Evolutionary conservation across 345 rosid species (phyloP).

Genomic region (Aquilaria yunnanensis): DNA sequence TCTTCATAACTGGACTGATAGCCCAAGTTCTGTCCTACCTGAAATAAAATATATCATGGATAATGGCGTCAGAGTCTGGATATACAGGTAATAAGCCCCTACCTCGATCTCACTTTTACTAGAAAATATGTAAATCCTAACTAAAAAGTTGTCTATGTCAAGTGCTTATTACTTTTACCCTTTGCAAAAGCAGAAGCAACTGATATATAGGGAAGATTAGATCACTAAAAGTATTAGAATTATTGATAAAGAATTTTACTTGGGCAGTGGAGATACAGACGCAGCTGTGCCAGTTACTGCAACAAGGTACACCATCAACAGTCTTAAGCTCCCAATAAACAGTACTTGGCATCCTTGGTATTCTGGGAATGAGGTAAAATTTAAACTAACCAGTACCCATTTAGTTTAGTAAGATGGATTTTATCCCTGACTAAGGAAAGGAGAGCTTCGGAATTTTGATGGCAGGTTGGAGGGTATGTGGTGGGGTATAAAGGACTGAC

Average conservation of each 20-base stretch:
- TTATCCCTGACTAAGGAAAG: not conserved
- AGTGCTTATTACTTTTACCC: not conserved
- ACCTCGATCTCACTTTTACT: not conserved
- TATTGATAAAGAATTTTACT: no score
- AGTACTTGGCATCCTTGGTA: constrained; percentile 24
- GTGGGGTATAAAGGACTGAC: constrained; percentile 25
- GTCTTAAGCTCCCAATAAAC: constrained; percentile 15
- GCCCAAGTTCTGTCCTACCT: constrained; percentile 30
- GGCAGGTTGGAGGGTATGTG: constrained; percentile 27
- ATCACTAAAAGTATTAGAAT: no score
- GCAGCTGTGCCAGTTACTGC: constrained; percentile 20
- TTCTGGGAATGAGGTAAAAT: constrained; percentile 9
- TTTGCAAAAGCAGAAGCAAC: not conserved
- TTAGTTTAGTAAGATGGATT: not conserved
- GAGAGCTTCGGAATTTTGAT: not conserved
- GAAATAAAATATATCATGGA: constrained; percentile 30
- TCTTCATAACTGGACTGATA: constrained; percentile 16
- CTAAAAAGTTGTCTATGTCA: not conserved
- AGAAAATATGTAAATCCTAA: not conserved
- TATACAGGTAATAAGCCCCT: constrained; percentile 23
- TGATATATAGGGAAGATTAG: no score
- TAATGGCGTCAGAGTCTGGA: constrained; percentile 34
- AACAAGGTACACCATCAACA: constrained; percentile 14
- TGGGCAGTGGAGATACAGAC: constrained; percentile 22
- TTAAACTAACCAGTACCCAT: not conserved